phyloP scores from a whole-genome alignment of 805 yeast genomes.

The Metschnikowia proteae region DNA sequence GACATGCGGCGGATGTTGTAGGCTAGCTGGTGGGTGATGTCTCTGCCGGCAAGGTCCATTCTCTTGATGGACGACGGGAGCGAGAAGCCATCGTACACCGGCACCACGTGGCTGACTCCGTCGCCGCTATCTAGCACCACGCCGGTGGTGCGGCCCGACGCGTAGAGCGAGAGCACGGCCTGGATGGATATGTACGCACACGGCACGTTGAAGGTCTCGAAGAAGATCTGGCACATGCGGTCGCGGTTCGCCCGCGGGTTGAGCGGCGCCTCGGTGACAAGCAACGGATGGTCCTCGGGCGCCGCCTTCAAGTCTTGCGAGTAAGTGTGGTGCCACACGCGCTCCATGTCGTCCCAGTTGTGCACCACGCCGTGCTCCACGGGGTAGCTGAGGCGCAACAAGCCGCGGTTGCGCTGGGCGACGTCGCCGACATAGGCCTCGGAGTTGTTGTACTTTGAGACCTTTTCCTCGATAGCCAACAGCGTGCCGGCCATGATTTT shows the following conservation, averaged over 20 bases:
- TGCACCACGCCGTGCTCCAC: constrained; percentile 72
- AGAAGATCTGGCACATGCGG: constrained; percentile 57
- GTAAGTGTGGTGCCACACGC: constrained; percentile 69
- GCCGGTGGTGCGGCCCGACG: constrained; percentile 89
- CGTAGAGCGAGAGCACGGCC: constrained; percentile 79
- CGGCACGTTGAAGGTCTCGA: constrained; percentile 71
- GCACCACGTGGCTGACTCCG: constrained; percentile 85
- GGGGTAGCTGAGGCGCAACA: constrained; percentile 69
- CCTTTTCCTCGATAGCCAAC: constrained; percentile 17
- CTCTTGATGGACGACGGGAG: constrained; percentile 68
- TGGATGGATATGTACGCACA: constrained; percentile 71
- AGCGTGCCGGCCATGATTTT: constrained; percentile 66
- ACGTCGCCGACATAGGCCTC: constrained; percentile 70
- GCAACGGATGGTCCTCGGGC: constrained; percentile 80
- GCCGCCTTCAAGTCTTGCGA: constrained; percentile 52
- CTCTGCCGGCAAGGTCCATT: constrained; percentile 82
- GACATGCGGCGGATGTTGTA: constrained; percentile 57
- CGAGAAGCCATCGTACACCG: constrained; percentile 86
- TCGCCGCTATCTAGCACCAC: constrained; percentile 89
- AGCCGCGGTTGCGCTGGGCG: constrained; percentile 76
- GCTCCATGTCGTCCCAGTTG: constrained; percentile 86
- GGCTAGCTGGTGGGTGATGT: constrained; percentile 73
- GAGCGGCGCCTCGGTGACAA: constrained; percentile 86
- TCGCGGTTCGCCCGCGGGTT: constrained; percentile 65
- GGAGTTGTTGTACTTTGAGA: constrained; percentile 16